These are phyloP conservation scores for Beta lomatogona DNA, from an alignment of 179 eudicot species.

Conservation along the genomic window DNA sequence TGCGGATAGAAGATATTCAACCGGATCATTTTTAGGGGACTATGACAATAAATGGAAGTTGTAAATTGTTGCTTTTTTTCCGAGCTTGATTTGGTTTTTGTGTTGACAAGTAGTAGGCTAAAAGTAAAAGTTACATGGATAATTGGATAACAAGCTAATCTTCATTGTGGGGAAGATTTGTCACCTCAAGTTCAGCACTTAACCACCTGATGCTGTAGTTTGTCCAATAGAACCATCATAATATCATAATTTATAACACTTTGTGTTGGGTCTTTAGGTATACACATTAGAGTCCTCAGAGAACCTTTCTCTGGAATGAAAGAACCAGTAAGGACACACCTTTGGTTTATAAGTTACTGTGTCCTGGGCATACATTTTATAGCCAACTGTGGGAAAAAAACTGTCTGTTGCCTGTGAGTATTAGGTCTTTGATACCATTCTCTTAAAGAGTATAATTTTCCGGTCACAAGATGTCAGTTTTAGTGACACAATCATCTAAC, in stretches of 20 bases:
- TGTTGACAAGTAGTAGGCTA: not conserved
- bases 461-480: not conserved
- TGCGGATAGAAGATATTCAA: not conserved
- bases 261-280: too few species aligned
- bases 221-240: not conserved
- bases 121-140: not conserved
- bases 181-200: not conserved
- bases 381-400: too few species aligned
- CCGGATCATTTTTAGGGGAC: not conserved
- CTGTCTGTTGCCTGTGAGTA: too few species aligned
- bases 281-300: too few species aligned
- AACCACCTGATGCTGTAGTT: not conserved
- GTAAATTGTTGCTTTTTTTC: not conserved
- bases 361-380: too few species aligned
- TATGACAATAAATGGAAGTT: not conserved
- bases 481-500: not conserved
- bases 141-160: not conserved
- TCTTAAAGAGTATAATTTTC: too few species aligned
- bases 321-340: too few species aligned
- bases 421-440: too few species aligned
- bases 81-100: not conserved
- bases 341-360: too few species aligned
- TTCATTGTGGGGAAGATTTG: not conserved
- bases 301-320: too few species aligned
- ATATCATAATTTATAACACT: not conserved